A percentile compares a stretch with the other conserved stretches of the same genome.
These are phyloP conservation scores for Stereocaulon alpinum DNA, from an alignment of 495 filamentous ascomycete species.

Conservation along the genomic window DNA sequence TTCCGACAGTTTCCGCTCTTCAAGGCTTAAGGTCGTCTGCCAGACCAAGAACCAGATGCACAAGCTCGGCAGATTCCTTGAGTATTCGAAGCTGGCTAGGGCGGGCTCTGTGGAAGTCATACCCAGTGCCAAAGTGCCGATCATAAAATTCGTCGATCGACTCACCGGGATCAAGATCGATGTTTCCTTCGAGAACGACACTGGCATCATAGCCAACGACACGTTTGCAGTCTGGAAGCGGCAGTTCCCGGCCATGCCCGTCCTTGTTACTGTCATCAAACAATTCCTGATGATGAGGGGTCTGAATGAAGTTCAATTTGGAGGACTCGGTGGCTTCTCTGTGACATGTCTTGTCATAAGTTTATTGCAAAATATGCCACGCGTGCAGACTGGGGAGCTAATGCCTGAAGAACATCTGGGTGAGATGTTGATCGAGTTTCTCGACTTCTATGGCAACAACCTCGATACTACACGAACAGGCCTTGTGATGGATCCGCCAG, in stretches of 20 bases:
- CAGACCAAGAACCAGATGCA: conserved; percentile 36
- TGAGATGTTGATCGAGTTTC: conserved; percentile 69
- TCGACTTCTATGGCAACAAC: conserved; percentile 75
- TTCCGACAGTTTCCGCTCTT: conserved; percentile 47
- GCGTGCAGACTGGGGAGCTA: conserved; percentile 46
- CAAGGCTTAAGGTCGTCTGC: conserved; percentile 34
- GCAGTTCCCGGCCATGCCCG: conserved; percentile 70
- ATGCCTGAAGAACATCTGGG: conserved; percentile 57
- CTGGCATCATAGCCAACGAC: conserved; percentile 63
- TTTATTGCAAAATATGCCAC: conserved; percentile 67
- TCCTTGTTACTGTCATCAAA: conserved; percentile 77
- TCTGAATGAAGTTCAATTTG: conserved; percentile 79
- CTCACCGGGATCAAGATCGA: conserved; percentile 70
- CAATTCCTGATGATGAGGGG: conserved; percentile 82
- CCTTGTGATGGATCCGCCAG: conserved; percentile 64
- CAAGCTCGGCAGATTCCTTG: conserved; percentile 42
- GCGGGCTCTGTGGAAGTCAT: conserved; percentile 52
- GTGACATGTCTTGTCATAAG: conserved; percentile 88
- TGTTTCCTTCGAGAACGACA: conserved; percentile 86
- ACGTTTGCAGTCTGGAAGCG: conserved; percentile 72
- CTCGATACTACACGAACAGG: conserved; percentile 58
- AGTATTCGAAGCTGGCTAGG: conserved; percentile 37
- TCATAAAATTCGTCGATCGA: conserved; percentile 80
- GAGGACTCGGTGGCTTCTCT: conserved; percentile 90
- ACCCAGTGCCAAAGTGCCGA: conserved; percentile 67